Evolutionary conservation across 345 rosid genomes (phyloP).

Genomic region (Durio zibethinus): DNA sequence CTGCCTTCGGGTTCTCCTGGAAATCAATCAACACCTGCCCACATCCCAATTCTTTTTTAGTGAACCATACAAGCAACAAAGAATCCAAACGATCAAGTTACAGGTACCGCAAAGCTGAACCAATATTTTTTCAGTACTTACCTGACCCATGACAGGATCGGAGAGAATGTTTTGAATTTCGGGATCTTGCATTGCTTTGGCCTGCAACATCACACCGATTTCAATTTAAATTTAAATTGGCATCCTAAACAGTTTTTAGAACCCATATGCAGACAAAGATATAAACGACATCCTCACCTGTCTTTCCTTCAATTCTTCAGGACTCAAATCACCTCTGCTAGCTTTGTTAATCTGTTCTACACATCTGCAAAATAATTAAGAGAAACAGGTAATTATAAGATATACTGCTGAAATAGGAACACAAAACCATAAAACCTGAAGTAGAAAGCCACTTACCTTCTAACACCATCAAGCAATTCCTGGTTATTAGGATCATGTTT

Average conservation of each 20-base stretch:
- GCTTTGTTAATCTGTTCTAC: constrained; percentile 86
- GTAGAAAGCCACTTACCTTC: constrained; percentile 47
- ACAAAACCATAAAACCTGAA: not conserved
- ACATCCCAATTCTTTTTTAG: not conserved
- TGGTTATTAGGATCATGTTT: constrained; percentile 83
- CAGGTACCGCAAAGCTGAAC: not conserved
- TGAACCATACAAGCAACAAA: not conserved
- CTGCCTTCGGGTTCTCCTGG: constrained; percentile 92
- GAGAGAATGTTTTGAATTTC: constrained; percentile 94
- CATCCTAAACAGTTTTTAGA: not conserved
- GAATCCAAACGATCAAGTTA: not conserved
- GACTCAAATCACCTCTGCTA: constrained; percentile 84
- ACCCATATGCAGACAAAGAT: not conserved
- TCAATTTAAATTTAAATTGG: not conserved
- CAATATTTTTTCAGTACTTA: constrained; percentile 4
- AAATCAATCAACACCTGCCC: constrained; percentile 82
- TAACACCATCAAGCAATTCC: constrained; percentile 82
- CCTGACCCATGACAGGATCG: constrained; percentile 99
- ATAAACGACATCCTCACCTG: constrained; percentile 43
- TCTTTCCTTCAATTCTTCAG: constrained; percentile 93
- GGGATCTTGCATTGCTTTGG: constrained; percentile 95
- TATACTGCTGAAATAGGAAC: not conserved
- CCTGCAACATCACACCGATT: constrained; percentile 38
- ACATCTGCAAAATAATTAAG: constrained; percentile 46
- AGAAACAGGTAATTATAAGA: not conserved